These are phyloP conservation scores for Olyra latifolia DNA, from an alignment of 176 grass and related monocot species.

Conservation along the genomic window DNA sequence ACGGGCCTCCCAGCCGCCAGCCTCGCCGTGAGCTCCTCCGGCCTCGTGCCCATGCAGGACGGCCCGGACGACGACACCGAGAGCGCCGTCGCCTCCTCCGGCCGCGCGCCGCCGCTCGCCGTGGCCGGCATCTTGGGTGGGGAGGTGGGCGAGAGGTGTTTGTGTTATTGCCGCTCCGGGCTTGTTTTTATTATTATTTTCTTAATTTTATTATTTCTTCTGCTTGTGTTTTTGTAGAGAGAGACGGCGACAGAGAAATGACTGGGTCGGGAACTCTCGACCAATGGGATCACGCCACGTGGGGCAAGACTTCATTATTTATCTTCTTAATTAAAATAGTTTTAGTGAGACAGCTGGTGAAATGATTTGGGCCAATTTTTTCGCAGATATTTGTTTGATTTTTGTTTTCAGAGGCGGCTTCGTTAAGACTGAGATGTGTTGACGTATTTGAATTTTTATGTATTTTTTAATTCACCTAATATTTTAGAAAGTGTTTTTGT, in stretches of 20 bases:
- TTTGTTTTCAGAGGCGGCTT: not conserved
- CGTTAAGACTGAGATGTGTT: not conserved
- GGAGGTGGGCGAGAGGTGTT: slow-evolving; percentile 27
- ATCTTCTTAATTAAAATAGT: not conserved
- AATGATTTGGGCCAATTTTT: slow-evolving; percentile 12
- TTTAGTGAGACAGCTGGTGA: slow-evolving; percentile 25
- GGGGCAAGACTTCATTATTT: not conserved
- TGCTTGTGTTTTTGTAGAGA: slow-evolving; percentile 36
- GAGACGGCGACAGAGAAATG: slow-evolving; percentile 16
- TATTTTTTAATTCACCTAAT: not conserved
- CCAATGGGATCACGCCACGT: slow-evolving; percentile 22
- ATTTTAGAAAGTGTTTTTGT: not conserved
- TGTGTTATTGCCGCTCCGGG: slow-evolving; percentile 30
- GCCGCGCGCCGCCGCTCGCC: slow-evolving; percentile 58
- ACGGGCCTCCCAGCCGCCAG: slow-evolving; percentile 36
- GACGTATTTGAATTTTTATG: not conserved
- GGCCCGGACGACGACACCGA: slow-evolving; percentile 9
- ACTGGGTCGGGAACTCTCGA: not conserved
- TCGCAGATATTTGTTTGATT: not conserved
- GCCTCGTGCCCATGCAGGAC: slow-evolving; percentile 49
- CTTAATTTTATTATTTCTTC: not conserved
- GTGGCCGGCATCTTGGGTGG: slow-evolving; percentile 59
- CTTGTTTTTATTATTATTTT: slow-evolving; percentile 5
- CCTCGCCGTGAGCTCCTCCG: slow-evolving; percentile 63
- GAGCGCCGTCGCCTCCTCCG: slow-evolving; percentile 27